Evolutionary conservation across 805 yeast genomes (phyloP).

Genomic region (Candida oleophila): DNA sequence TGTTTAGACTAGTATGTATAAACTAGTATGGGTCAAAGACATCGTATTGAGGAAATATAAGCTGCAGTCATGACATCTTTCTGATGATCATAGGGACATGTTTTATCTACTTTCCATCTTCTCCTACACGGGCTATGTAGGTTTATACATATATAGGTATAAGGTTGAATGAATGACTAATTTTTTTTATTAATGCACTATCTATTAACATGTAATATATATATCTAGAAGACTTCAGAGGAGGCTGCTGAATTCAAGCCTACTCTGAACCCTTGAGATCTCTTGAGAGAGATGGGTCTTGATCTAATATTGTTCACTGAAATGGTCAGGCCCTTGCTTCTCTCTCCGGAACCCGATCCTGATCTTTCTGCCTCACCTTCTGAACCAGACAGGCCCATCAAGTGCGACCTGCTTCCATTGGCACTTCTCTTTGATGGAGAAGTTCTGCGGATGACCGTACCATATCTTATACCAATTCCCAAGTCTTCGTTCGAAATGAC

Average conservation of each 20-base stretch:
- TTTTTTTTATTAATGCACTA: not conserved
- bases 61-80: too few species aligned
- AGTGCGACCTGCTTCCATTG: not conserved
- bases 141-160: not conserved
- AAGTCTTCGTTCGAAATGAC: constrained; percentile 8
- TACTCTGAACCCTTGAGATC: constrained; percentile 8
- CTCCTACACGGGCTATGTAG: not conserved
- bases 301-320: not conserved
- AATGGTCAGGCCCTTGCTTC: not conserved
- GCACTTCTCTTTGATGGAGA: constrained; percentile 2
- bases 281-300: not conserved
- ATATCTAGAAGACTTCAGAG: not conserved
- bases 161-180: not conserved
- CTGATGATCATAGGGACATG: too few species aligned
- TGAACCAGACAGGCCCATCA: not conserved
- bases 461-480: constrained; percentile 15
- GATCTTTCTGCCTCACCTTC: not conserved
- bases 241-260: constrained; percentile 5
- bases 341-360: not conserved
- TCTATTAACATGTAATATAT: not conserved
- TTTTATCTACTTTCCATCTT: too few species aligned
- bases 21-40: too few species aligned
- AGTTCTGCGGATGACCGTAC: constrained; percentile 12
- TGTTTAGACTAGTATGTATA: too few species aligned
- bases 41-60: too few species aligned